Evolutionary conservation across 2,329 filamentous ascomycete species (phyloP).

Genomic region (Ceratocystiopsis minuta): DNA sequence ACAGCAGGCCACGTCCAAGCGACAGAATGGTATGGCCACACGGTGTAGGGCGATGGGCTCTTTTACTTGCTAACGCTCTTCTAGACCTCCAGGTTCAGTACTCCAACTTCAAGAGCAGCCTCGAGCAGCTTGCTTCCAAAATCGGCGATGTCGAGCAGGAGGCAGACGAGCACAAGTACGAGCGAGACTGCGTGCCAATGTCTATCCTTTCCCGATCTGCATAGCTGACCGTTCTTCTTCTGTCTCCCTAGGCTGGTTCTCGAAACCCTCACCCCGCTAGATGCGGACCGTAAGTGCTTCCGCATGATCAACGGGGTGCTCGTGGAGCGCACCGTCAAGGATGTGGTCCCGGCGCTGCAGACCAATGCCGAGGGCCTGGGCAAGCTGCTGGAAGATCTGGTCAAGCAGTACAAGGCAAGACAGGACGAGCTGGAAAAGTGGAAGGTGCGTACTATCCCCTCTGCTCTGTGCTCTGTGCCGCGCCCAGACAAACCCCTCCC

Average conservation of each 20-base stretch:
- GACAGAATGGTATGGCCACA: conserved; percentile 46
- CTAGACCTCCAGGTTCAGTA: conserved; percentile 68
- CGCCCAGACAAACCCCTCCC: no score
- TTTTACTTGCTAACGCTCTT: no score
- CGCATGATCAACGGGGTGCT: conserved; percentile 96
- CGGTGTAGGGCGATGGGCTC: no score
- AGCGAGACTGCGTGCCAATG: not conserved
- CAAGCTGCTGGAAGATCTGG: conserved; percentile 82
- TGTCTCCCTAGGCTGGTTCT: conserved; percentile 59
- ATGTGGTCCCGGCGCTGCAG: conserved; percentile 76
- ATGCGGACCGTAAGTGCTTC: conserved; percentile 84
- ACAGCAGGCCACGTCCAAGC: conserved; percentile 32
- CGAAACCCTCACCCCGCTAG: conserved; percentile 71
- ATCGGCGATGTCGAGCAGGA: conserved; percentile 97
- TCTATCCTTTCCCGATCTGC: no score
- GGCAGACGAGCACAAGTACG: conserved; percentile 93
- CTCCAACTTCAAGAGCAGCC: conserved; percentile 54
- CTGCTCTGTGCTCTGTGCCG: no score
- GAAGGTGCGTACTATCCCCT: conserved; percentile 50
- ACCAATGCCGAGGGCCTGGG: conserved; percentile 88
- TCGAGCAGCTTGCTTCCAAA: conserved; percentile 88
- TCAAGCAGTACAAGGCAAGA: conserved; percentile 92
- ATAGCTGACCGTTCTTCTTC: not conserved
- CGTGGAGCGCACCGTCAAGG: conserved; percentile 82
- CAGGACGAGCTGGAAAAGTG: conserved; percentile 93